Conservation (phyloP, 768 basidiomycete species). For the Rhodotorula diobovata region DNA sequence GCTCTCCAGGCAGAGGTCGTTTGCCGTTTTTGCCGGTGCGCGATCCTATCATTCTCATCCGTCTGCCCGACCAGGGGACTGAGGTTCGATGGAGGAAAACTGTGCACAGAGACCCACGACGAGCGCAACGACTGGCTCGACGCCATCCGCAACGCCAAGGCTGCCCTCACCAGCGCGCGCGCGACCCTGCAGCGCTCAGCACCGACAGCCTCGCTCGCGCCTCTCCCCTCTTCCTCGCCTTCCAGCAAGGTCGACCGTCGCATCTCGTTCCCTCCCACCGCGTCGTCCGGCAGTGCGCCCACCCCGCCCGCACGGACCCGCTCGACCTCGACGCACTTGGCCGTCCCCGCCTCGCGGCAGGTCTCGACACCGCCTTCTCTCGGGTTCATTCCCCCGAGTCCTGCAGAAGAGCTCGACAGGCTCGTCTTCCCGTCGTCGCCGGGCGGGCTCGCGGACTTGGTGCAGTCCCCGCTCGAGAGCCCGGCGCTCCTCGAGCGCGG, state of each 20-base stretch:
- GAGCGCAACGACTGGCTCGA: constrained; percentile 43
- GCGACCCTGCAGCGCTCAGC: constrained; percentile 43
- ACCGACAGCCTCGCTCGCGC: neutral
- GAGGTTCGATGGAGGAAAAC: no score
- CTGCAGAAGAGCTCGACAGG: neutral
- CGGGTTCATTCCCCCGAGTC: constrained; percentile 15
- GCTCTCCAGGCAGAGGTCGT: constrained; percentile 40
- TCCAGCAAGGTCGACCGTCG: neutral
- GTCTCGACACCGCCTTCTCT: constrained; percentile 7
- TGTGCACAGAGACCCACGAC: constrained; percentile 30
- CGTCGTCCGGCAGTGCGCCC: neutral
- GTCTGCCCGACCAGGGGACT: neutral
- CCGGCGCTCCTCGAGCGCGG: no score
- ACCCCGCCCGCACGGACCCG: neutral
- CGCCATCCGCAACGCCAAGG: constrained; percentile 43
- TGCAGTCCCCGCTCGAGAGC: neutral
- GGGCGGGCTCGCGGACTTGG: neutral
- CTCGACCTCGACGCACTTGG: neutral
- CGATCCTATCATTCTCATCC: neutral
- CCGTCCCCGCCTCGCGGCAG: neutral
- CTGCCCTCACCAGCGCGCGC: constrained; percentile 38
- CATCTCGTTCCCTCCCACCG: constrained; percentile 1
- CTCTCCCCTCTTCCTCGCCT: neutral
- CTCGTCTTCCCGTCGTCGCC: neutral
- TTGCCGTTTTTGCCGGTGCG: constrained; percentile 42